These are phyloP conservation scores for Colletotrichum lindemuthianum DNA, from an alignment of 2,329 filamentous ascomycete species.

Conservation along the genomic window DNA sequence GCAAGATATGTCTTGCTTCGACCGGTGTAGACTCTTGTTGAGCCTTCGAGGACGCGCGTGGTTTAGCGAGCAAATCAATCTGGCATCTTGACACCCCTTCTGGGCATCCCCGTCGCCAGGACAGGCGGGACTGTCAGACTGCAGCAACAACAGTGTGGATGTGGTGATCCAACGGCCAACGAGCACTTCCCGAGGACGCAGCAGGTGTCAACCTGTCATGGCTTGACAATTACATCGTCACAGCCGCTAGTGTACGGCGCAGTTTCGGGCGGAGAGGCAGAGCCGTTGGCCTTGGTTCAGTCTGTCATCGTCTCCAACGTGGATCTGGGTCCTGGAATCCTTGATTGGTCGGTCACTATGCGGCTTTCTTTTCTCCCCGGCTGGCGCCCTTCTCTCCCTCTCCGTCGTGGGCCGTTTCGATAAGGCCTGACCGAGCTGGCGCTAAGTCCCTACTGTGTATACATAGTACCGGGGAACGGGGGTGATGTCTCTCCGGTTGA, in stretches of 20 bases:
- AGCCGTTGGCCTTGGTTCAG: no score
- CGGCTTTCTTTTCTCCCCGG: constrained; percentile 26
- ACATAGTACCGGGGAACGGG: constrained; percentile 27
- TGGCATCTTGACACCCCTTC: neutral
- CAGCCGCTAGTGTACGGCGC: no score
- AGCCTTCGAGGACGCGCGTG: neutral
- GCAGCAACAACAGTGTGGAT: neutral
- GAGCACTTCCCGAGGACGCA: no score
- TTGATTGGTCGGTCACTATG: neutral
- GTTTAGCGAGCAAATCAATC: constrained; percentile 1
- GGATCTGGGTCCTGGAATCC: no score
- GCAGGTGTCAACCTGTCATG: no score
- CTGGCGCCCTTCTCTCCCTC: constrained; percentile 10
- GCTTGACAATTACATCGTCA: no score
- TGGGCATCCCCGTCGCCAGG: neutral
- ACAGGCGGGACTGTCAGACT: neutral
- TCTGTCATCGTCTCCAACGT: no score
- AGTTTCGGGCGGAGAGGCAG: no score
- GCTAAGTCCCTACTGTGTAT: neutral
- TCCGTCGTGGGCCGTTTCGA: constrained; percentile 21
- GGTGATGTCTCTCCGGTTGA: constrained; percentile 5
- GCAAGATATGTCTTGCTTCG: constrained; percentile 10
- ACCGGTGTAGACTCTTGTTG: neutral
- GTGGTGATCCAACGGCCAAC: no score
- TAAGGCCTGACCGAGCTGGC: constrained; percentile 7